phyloP scores from a whole-genome alignment of 345 rosid genomes.

The Boechera retrofracta region DNA sequence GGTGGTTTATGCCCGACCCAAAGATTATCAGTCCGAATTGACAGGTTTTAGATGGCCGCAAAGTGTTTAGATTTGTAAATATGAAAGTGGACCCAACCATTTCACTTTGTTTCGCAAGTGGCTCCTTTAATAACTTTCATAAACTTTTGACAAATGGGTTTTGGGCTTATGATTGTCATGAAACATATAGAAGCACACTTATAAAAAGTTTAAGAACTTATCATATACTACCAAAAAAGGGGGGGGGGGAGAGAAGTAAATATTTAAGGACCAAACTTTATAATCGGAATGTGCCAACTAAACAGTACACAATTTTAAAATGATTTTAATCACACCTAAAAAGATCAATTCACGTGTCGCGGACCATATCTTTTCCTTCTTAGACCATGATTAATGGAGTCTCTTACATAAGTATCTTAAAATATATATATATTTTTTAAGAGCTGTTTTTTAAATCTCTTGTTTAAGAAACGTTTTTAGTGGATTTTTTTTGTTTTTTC shows the following conservation, averaged over 20 bases:
- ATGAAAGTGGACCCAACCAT: slow-evolving; percentile 41
- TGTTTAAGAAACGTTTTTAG: too few relatives aligned
- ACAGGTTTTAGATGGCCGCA: slow-evolving; percentile 28
- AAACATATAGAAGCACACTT: neutral
- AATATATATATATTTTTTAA: too few relatives aligned
- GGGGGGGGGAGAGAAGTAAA: too few relatives aligned
- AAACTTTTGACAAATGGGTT: slow-evolving; percentile 35
- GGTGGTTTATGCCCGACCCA: neutral
- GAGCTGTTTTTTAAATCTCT: too few relatives aligned
- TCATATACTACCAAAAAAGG: too few relatives aligned
- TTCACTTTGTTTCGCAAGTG: slow-evolving; percentile 31
- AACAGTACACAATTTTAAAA: neutral
- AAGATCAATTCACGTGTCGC: neutral
- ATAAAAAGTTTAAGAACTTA: neutral
- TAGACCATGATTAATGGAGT: too few relatives aligned
- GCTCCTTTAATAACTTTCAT: slow-evolving; percentile 26
- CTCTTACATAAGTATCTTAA: too few relatives aligned
- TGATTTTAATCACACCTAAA: neutral
- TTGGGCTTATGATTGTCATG: slow-evolving; percentile 17
- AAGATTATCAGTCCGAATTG: neutral
- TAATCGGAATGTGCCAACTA: neutral
- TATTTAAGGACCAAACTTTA: neutral
- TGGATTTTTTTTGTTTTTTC: too few relatives aligned
- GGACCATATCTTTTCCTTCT: neutral
- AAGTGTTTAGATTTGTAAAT: slow-evolving; percentile 23